Conservation (phyloP, 75 land plant species). For the Pinus tabuliformis region DNA sequence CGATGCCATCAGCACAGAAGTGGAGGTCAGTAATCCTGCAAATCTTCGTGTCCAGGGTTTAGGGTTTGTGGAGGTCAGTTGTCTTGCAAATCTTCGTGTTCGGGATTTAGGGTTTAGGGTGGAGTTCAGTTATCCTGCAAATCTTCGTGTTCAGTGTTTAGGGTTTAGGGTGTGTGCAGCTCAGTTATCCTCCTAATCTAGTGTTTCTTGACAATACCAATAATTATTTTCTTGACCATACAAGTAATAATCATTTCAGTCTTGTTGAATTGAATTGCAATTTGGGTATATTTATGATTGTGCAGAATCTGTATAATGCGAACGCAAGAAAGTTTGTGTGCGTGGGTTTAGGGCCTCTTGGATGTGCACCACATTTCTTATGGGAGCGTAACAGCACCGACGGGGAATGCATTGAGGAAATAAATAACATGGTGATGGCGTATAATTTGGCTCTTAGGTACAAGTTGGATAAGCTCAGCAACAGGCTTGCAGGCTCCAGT, state of each 20-base stretch:
- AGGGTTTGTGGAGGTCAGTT: slow-evolving; percentile 23
- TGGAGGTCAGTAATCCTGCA: neutral
- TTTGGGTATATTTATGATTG: neutral
- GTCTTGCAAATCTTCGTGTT: too few relatives aligned
- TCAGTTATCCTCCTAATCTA: neutral
- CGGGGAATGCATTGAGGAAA: slow-evolving; percentile 50
- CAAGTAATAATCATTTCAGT: neutral
- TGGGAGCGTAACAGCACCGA: slow-evolving; percentile 37
- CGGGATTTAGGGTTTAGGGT: too few relatives aligned
- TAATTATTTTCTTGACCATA: neutral
- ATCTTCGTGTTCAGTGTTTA: too few relatives aligned
- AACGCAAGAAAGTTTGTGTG: slow-evolving; percentile 55
- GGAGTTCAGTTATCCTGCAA: too few relatives aligned
- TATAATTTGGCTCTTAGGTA: slow-evolving; percentile 55
- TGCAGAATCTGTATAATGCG: slow-evolving; percentile 56
- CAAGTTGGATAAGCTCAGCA: slow-evolving; percentile 33
- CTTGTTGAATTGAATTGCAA: neutral
- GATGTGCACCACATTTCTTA: slow-evolving; percentile 73
- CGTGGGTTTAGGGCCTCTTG: slow-evolving; percentile 71
- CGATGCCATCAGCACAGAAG: neutral
- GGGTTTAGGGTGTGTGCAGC: neutral
- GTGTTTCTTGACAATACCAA: too few relatives aligned
- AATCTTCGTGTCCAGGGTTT: neutral
- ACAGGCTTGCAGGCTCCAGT: slow-evolving; percentile 33
- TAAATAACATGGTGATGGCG: slow-evolving; percentile 62